These are phyloP conservation scores for Eimeria zaria DNA, from an alignment of 169 alveolate species.

Conservation along the genomic window DNA sequence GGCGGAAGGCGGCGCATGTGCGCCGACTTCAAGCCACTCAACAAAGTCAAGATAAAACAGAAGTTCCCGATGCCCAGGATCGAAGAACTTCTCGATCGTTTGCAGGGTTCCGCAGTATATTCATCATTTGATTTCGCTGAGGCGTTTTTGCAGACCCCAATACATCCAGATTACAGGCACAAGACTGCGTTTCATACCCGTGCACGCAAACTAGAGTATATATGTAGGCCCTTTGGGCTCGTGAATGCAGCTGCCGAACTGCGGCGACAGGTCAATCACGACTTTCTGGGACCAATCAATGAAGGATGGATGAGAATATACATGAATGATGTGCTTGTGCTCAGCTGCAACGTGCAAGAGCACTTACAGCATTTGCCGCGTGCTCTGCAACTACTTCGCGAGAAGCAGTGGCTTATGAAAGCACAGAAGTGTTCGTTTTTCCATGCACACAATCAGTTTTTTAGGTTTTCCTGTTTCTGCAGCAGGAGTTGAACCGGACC, in stretches of 20 bases:
- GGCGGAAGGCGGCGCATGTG: background rate
- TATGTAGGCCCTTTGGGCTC: background rate
- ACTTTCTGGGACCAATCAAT: background rate
- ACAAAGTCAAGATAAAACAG: background rate
- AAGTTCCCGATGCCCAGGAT: background rate
- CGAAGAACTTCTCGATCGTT: background rate
- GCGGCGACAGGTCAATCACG: background rate
- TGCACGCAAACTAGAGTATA: background rate
- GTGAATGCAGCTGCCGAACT: background rate
- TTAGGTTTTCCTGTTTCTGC: no score
- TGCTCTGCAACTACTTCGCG: background rate
- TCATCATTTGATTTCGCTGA: background rate
- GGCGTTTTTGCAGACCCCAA: background rate
- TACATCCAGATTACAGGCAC: background rate
- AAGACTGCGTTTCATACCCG: background rate
- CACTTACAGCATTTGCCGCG: background rate
- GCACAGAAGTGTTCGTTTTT: background rate
- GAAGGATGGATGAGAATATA: background rate
- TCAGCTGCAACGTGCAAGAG: background rate
- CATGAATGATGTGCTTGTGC: background rate
- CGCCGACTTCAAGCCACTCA: background rate
- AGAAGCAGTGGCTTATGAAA: background rate
- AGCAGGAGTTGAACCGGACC: no score
- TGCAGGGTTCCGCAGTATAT: background rate
- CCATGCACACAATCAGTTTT: no score